Conservation (phyloP, 2,329 filamentous ascomycete species). For the Exophiala viscosa region DNA sequence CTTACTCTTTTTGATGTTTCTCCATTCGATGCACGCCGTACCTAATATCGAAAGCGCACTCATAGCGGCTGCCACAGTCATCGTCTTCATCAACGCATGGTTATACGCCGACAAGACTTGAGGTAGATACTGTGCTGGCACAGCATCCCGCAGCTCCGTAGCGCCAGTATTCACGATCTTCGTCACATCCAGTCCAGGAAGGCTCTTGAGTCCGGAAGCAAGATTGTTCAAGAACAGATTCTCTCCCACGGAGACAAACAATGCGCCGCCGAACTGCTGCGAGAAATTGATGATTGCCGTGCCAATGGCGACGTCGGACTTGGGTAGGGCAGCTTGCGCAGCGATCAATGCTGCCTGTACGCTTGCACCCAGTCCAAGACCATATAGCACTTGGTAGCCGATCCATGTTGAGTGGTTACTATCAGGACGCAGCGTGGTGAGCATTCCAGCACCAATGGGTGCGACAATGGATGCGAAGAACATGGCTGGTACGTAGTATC, state of each 20-base stretch:
- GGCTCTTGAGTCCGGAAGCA: conserved; percentile 6
- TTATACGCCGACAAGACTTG: conserved; percentile 63
- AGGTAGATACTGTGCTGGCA: conserved; percentile 48
- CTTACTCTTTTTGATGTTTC: conserved; percentile 55
- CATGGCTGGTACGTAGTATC: conserved; percentile 36
- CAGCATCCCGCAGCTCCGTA: conserved; percentile 56
- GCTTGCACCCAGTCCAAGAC: conserved; percentile 30
- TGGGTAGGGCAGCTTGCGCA: conserved; percentile 24
- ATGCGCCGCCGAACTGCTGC: conserved; percentile 28
- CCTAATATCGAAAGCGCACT: conserved; percentile 53
- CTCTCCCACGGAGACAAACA: conserved; percentile 27
- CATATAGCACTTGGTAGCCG: conserved; percentile 32
- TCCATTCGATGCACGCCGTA: conserved; percentile 58
- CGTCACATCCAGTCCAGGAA: conserved; percentile 41
- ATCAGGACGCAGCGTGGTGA: conserved; percentile 15
- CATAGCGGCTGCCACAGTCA: conserved; percentile 57
- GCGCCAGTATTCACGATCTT: conserved; percentile 49
- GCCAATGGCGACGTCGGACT: conserved; percentile 30
- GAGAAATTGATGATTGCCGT: conserved; percentile 29
- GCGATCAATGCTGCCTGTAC: conserved; percentile 24
- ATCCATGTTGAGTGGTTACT: conserved; percentile 28
- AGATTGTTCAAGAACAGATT: conserved; percentile 27
- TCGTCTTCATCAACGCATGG: conserved; percentile 54
- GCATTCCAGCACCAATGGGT: conserved; percentile 28
- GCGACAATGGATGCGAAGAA: conserved; percentile 27